Percentiles rank a stretch among this genome's conserved stretches.
These are phyloP conservation scores for Phaffomyces antillensis DNA, from an alignment of 805 yeast genomes.

Conservation along the genomic window DNA sequence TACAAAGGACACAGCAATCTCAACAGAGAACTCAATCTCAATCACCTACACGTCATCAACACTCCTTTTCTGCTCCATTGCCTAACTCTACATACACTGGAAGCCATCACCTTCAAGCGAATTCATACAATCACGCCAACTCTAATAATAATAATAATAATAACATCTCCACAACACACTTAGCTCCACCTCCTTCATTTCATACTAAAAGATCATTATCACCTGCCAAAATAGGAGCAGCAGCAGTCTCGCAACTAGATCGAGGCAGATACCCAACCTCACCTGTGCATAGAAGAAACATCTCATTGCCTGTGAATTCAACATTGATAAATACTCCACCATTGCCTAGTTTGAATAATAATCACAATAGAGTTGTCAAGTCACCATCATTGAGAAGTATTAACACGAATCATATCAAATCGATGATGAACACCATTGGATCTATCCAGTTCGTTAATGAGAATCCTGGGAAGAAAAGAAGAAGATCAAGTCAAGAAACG, in stretches of 20 bases:
- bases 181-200: slow-evolving; percentile 19
- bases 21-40: neutral
- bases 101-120: neutral
- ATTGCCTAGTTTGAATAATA: neutral
- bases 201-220: slow-evolving; percentile 34
- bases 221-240: slow-evolving; percentile 69
- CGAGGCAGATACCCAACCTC: slow-evolving; percentile 20
- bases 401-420: slow-evolving; percentile 16
- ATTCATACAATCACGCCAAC: slow-evolving; percentile 3
- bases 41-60: too few species aligned
- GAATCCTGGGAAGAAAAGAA: slow-evolving; percentile 21
- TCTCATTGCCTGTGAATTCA: slow-evolving; percentile 30
- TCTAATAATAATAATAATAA: neutral
- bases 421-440: slow-evolving; percentile 23
- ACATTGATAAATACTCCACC: slow-evolving; percentile 2
- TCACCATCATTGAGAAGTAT: slow-evolving; percentile 9
- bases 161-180: neutral
- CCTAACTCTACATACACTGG: neutral
- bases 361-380: slow-evolving; percentile 14
- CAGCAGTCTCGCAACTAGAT: slow-evolving; percentile 50
- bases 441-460: slow-evolving; percentile 24
- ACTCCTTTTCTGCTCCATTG: neutral
- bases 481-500: slow-evolving; percentile 17
- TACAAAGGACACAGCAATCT: neutral
- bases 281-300: slow-evolving; percentile 30